These are phyloP conservation scores for Blastomyces parvus DNA, from an alignment of 2,329 filamentous ascomycete species.

Conservation along the genomic window DNA sequence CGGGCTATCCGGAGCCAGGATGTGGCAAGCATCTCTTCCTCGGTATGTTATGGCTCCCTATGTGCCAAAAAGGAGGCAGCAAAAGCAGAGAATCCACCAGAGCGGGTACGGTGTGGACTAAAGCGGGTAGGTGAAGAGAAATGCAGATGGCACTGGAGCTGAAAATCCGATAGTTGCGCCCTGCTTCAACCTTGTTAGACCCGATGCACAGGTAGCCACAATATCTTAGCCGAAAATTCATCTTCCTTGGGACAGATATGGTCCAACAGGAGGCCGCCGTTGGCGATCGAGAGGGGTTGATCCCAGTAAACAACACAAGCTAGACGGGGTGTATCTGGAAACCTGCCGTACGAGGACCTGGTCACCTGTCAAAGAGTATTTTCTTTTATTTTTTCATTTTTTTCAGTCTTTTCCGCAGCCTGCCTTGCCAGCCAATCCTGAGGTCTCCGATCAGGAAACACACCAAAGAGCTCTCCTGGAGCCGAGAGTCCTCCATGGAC, in stretches of 20 bases:
- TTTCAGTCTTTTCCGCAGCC: too few relatives aligned
- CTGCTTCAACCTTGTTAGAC: background rate
- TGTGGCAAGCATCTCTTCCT: background rate
- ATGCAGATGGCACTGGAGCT: background rate
- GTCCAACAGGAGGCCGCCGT: background rate
- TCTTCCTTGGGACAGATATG: background rate
- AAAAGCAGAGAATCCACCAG: background rate
- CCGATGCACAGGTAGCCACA: slow-evolving; percentile 2
- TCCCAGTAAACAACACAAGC: background rate
- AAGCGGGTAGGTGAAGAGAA: background rate
- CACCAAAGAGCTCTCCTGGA: background rate
- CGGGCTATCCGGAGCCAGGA: background rate
- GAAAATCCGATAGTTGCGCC: background rate
- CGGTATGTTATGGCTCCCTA: background rate
- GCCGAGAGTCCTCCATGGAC: background rate
- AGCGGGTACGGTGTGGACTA: background rate
- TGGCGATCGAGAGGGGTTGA: background rate
- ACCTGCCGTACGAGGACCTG: too few relatives aligned
- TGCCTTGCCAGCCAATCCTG: background rate
- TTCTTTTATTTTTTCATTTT: too few relatives aligned
- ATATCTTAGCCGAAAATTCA: background rate
- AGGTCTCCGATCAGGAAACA: background rate
- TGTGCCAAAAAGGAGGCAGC: background rate
- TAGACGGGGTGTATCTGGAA: background rate
- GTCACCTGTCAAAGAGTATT: too few relatives aligned